Evolutionary conservation across 306 rosid genomes (phyloP), one percentile per base, ranked within the genome.

Genomic region (Purshia tridentata): DNA sequence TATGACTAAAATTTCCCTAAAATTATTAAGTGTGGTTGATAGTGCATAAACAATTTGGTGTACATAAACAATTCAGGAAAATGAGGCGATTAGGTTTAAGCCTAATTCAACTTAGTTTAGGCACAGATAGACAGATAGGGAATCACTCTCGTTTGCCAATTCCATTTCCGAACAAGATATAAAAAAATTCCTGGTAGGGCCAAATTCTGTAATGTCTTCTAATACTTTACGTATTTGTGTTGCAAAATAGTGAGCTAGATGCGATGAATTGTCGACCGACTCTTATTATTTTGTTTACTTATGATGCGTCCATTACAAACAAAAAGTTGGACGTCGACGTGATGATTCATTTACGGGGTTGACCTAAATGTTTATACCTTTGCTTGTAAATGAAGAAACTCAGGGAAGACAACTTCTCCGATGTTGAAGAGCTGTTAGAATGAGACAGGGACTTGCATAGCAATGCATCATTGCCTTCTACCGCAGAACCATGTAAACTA

Each of bases 201-300:
- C 63, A 53, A 69, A 69, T 57, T 44, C 11, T 57, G 63, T 22
- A 57, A n/a, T 29, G 35, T 29, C 35, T 29, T 29, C 35, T 29
- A 29, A 29, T 29, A 29, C 35, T 1, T 29, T 3, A 29, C 35
- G 35, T 29, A 37, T 40, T 19, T 4, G 50, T 63, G 67, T 40
- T 63, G 49, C 29, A 63, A 63, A 63, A 63, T 29, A 29, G 50
- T 15, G 9, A 44, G 52, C 41, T 23, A 41, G 65, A 70, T 42
- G 74, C 20, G 41, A 51, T 70, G 64, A 54, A 70, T 70, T 7
- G 64, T 54, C 64, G 37, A 52, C 49, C 40, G 8, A 20, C 61
- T 22, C 0, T 1, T 29, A 7, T 39, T 40, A 16, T 14, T 12
- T 53, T 18, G 41, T 69, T 37, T n/a, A 29, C 2, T 29, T 29